phyloP scores from a whole-genome alignment of 83 land plant species.

The Picea abies region DNA sequence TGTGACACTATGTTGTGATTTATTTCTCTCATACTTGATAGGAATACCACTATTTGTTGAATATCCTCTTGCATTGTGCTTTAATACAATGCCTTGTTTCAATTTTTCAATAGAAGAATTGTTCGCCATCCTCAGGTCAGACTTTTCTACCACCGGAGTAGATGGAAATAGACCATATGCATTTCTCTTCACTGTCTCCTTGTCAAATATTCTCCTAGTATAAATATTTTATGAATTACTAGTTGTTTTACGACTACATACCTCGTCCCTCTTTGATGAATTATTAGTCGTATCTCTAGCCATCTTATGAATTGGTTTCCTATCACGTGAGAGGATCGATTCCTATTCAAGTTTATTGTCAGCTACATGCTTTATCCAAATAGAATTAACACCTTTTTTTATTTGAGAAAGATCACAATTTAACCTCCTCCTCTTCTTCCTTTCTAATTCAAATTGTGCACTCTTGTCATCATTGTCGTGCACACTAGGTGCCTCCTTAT shows the following conservation, averaged over 20 bases:
- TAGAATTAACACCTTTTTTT: background rate
- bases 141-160: background rate
- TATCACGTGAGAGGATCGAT: background rate
- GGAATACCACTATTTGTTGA: background rate
- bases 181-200: background rate
- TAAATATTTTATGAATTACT: background rate
- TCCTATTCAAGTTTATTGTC: background rate
- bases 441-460: background rate
- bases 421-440: conserved; percentile 5
- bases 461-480: background rate
- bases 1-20: background rate
- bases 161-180: background rate
- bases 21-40: background rate
- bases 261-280: background rate
- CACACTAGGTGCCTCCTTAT: too few species aligned
- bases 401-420: conserved; percentile 19
- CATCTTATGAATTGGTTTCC: background rate
- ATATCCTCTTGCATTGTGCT: background rate
- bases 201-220: background rate
- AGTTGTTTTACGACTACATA: background rate
- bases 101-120: background rate
- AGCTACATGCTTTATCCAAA: background rate
- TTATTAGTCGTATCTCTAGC: background rate
- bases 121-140: background rate
- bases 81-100: background rate